Conservation (phyloP, 2,329 filamentous ascomycete genomes). For the Paraphoma sp. region DNA sequence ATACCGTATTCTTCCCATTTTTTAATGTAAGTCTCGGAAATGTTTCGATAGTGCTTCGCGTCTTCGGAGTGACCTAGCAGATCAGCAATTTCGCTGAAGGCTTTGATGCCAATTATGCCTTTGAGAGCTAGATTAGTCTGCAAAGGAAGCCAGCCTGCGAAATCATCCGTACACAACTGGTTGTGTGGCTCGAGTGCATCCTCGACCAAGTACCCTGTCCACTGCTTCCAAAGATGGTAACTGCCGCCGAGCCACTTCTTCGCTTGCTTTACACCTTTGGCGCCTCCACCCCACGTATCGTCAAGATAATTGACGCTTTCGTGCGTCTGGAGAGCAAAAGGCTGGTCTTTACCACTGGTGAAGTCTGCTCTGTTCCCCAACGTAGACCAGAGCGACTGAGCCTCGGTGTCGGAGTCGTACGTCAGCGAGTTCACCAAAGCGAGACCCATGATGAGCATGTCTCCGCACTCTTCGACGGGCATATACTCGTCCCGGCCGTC, state of each 20-base stretch:
- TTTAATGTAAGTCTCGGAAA: constrained; percentile 70
- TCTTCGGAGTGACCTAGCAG: constrained; percentile 66
- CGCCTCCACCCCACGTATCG: constrained; percentile 63
- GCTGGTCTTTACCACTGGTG: constrained; percentile 36
- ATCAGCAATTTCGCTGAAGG: constrained; percentile 74
- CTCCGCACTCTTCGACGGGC: constrained; percentile 79
- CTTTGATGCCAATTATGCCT: constrained; percentile 81
- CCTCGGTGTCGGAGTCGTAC: constrained; percentile 63
- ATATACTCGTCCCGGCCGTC: constrained; percentile 75
- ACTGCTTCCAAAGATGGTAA: constrained; percentile 76
- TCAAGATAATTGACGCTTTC: constrained; percentile 66
- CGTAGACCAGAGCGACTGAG: constrained; percentile 66
- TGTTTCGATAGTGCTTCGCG: constrained; percentile 66
- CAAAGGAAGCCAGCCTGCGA: constrained; percentile 77
- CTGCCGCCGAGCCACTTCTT: constrained; percentile 71
- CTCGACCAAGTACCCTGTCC: constrained; percentile 80
- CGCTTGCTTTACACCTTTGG: constrained; percentile 63
- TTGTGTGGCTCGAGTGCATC: constrained; percentile 76
- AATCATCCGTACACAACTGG: constrained; percentile 84
- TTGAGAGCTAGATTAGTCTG: constrained; percentile 86
- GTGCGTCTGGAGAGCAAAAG: constrained; percentile 57
- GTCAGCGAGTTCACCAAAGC: constrained; percentile 77
- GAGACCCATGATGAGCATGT: constrained; percentile 84
- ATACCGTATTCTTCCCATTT: constrained; percentile 77
- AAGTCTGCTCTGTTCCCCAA: constrained; percentile 41